Evolutionary conservation across 805 yeast genomes (phyloP).

Genomic region (Pichia insulana): DNA sequence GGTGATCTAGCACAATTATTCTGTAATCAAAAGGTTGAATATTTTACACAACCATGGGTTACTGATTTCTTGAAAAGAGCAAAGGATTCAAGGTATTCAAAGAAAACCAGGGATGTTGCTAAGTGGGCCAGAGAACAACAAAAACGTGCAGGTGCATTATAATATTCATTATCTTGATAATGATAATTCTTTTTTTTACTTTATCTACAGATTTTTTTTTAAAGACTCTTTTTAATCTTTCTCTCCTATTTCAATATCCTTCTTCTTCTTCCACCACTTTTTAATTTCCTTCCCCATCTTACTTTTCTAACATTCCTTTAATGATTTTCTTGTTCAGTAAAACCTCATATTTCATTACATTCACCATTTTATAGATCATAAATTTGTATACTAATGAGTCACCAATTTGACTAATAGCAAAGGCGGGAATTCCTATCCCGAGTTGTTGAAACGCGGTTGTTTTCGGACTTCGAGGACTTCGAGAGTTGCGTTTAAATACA

Average conservation of each 20-base stretch:
- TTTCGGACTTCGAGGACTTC: too few relatives aligned
- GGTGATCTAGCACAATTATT: conserved; percentile 83
- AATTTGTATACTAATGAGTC: neutral
- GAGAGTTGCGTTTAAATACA: too few relatives aligned
- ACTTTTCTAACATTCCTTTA: too few relatives aligned
- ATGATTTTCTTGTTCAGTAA: too few relatives aligned
- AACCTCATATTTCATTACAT: neutral
- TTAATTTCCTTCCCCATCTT: too few relatives aligned
- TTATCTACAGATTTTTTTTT: neutral
- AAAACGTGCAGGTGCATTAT: conserved; percentile 25
- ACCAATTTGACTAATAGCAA: too few relatives aligned
- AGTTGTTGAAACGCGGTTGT: too few relatives aligned
- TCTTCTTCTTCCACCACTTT: too few relatives aligned
- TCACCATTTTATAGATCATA: neutral
- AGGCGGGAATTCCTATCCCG: too few relatives aligned
- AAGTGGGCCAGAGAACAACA: conserved; percentile 95
- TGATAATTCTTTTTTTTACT: neutral
- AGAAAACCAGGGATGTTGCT: conserved; percentile 80
- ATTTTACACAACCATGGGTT: conserved; percentile 71
- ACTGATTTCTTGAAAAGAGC: conserved; percentile 66
- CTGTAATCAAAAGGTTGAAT: conserved; percentile 60
- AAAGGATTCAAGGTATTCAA: conserved; percentile 50
- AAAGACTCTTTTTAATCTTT: neutral
- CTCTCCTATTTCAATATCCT: conserved; percentile 1
- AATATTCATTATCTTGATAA: conserved; percentile 2